Evolutionary conservation across 768 basidiomycete species (phyloP), one percentile per base, ranked within the genome.

Genomic region (Tremella mesenterica): DNA sequence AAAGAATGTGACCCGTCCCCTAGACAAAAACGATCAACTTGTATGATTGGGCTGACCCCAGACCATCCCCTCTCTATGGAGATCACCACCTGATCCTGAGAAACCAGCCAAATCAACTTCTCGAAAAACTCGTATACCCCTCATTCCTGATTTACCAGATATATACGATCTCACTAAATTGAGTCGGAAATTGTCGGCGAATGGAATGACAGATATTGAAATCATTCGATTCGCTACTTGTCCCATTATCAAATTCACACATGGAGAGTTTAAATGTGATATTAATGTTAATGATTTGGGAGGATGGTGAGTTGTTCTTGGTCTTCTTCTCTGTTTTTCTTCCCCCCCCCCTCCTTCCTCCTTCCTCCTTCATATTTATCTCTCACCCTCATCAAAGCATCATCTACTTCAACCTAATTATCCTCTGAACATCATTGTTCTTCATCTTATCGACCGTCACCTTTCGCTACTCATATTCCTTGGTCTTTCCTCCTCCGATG

Each of bases 271-370:
- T 18, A 46, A 55, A 13, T 59, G 65, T 21, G 70, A 73, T 48
- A 54, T 73, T 51, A 73, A 73, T 39, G 59, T 65, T 26, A 73
- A 73, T 43, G 71, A 73, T 56, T 60, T 73, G 12, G 64, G 67
- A 2, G 67, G 67, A 49, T 69, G 67, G 67, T 68, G 21, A 56
- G 66, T 55, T 27, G 10, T 14, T 13, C 20, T 43, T 8, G 8
- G 10, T 7, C 8, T 43, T 18, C 41, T 10, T 43, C 41, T 8
- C 18, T 7, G 18, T n/a, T n/a, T n/a, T n/a, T n/a, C n/a, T n/a
- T n/a, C n/a, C n/a, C n/a, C n/a, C n/a, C n/a, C n/a, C n/a, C n/a
- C n/a, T n/a, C n/a, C n/a, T n/a, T n/a, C n/a, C n/a, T n/a, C n/a
- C n/a, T n/a, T n/a, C n/a, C n/a, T n/a, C n/a, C n/a, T n/a, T n/a